Percentiles rank a stretch among this genome's conserved stretches.
Evolutionary conservation across 768 basidiomycete genomes (phyloP).

Genomic region (Leccinum pellstonianum): DNA sequence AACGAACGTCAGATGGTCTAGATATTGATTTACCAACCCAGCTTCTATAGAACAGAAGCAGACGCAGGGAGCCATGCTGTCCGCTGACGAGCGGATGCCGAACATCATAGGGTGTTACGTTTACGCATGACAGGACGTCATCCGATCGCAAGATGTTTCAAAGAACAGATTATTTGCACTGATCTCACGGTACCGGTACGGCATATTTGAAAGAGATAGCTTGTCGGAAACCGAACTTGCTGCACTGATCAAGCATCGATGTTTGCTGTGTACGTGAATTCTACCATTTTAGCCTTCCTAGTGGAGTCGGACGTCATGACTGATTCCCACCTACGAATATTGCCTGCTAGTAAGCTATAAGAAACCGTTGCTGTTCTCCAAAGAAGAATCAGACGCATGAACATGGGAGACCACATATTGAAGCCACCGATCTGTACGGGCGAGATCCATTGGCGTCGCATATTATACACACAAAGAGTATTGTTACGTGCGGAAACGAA

Average conservation of each 20-base stretch:
- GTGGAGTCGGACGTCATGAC: background rate
- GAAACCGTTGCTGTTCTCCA: background rate
- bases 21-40: background rate
- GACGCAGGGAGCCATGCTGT: background rate
- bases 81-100: background rate
- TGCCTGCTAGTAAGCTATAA: background rate
- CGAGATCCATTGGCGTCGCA: background rate
- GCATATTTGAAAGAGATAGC: background rate
- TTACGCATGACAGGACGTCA: background rate
- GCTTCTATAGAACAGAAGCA: background rate
- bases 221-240: background rate
- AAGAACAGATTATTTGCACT: background rate
- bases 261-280: background rate
- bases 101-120: conserved; percentile 1
- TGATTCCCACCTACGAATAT: background rate
- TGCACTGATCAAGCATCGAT: background rate
- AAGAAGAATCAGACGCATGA: background rate
- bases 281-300: background rate
- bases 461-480: background rate
- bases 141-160: background rate
- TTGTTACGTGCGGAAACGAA: background rate
- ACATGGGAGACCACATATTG: background rate
- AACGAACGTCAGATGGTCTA: background rate
- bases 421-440: background rate
- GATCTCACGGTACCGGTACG: background rate